phyloP scores from a whole-genome alignment of 768 basidiomycete genomes.

The Mrakia frigida region DNA sequence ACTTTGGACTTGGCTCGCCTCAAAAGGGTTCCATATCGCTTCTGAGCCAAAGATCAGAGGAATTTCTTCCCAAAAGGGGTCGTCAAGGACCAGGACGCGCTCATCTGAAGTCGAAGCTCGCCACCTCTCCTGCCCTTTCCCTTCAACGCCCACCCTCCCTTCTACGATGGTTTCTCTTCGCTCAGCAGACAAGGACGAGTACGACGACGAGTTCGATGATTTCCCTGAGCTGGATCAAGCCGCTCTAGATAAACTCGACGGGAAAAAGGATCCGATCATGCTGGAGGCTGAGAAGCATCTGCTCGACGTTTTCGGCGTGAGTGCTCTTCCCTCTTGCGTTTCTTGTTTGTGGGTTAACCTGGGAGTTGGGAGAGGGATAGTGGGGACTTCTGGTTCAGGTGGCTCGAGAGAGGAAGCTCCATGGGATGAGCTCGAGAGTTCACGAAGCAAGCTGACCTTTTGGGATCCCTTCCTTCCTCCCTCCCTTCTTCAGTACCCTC shows the following conservation, averaged over 20 bases:
- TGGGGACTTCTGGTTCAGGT: not conserved
- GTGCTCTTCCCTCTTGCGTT: not conserved
- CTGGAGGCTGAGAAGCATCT: not conserved
- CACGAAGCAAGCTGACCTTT: not conserved
- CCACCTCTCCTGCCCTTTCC: too few relatives aligned
- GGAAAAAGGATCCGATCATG: not conserved
- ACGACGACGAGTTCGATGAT: conserved; percentile 13
- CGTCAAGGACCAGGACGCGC: too few relatives aligned
- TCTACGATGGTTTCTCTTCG: not conserved
- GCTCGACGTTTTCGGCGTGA: not conserved
- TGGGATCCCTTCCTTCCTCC: not conserved
- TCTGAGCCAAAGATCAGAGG: too few relatives aligned
- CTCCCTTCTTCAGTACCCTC: not conserved
- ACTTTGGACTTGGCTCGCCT: too few relatives aligned
- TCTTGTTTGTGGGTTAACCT: not conserved
- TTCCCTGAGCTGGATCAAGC: not conserved
- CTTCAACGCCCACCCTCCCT: not conserved
- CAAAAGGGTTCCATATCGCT: too few relatives aligned
- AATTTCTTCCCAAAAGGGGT: too few relatives aligned
- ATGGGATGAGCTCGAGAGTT: not conserved
- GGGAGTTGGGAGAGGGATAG: not conserved
- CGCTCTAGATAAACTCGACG: not conserved
- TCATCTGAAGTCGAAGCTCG: too few relatives aligned
- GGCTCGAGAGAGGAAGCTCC: too few relatives aligned
- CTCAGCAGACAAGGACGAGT: not conserved